Evolutionary conservation across 148 eudicot genomes (phyloP).

Genomic region (Chenopodium album): DNA sequence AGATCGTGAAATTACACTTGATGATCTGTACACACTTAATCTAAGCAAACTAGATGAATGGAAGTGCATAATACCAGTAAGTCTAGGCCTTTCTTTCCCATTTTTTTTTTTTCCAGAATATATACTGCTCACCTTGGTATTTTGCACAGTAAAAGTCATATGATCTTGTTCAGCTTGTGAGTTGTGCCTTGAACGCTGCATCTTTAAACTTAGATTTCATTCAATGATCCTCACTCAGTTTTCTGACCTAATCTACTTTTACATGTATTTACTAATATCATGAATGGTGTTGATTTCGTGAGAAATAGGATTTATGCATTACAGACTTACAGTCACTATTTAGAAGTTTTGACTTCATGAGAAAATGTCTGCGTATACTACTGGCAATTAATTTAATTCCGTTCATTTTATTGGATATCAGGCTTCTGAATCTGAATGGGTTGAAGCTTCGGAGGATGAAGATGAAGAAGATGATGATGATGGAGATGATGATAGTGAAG

Average conservation of each 20-base stretch:
- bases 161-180: not conserved
- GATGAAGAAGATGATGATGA: constrained; percentile 66
- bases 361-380: not conserved
- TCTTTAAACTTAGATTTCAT: not conserved
- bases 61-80: constrained; percentile 91
- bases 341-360: not conserved
- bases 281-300: not conserved
- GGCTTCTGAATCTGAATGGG: constrained; percentile 99
- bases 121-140: not conserved
- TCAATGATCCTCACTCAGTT: not conserved
- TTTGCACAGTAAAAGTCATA: not conserved
- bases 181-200: not conserved
- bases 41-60: constrained; percentile 98
- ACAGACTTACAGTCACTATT: not conserved
- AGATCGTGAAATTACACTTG: constrained; percentile 93
- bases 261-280: not conserved
- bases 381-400: not conserved
- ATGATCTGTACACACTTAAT: constrained; percentile 83
- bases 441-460: constrained; percentile 86
- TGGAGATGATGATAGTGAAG: constrained; percentile 46
- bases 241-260: not conserved
- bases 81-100: constrained; percentile 22
- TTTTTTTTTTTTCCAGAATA: not conserved
- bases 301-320: not conserved
- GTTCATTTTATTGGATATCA: constrained; percentile 22